phyloP scores from a whole-genome alignment of 768 basidiomycete genomes.

The Russula emetica region DNA sequence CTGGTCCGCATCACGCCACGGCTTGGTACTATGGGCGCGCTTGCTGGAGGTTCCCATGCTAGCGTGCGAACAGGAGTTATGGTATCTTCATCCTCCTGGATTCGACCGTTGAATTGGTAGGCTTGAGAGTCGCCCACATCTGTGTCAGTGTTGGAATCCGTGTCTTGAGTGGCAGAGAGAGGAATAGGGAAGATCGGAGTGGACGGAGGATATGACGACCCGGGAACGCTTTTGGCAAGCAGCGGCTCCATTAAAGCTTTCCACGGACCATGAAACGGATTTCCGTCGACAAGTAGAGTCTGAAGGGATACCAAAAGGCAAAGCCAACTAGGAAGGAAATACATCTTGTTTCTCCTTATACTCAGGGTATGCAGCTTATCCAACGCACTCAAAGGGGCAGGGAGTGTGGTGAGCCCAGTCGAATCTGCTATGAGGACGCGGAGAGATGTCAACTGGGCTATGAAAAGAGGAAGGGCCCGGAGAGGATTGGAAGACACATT shows the following conservation, averaged over 20 bases:
- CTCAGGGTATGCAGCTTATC: slow-evolving; percentile 85
- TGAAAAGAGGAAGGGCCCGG: slow-evolving; percentile 85
- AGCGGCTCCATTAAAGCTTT: slow-evolving; percentile 83
- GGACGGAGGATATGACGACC: slow-evolving; percentile 61
- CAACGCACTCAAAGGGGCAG: slow-evolving; percentile 66
- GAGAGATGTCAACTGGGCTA: slow-evolving; percentile 69
- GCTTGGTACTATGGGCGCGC: slow-evolving; percentile 40
- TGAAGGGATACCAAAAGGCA: slow-evolving; percentile 82
- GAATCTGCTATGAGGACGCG: slow-evolving; percentile 91
- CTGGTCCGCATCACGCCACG: slow-evolving; percentile 53
- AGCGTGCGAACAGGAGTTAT: slow-evolving; percentile 62
- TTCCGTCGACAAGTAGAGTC: slow-evolving; percentile 87
- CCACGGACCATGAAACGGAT: slow-evolving; percentile 95
- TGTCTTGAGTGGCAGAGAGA: slow-evolving; percentile 46
- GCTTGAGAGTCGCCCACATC: slow-evolving; percentile 51
- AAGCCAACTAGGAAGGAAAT: slow-evolving; percentile 91
- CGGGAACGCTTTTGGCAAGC: slow-evolving; percentile 56
- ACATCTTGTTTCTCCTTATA: slow-evolving; percentile 81
- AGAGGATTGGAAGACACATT: slow-evolving; percentile 91
- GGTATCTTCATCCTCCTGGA: slow-evolving; percentile 71
- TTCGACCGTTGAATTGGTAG: slow-evolving; percentile 35
- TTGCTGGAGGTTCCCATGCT: slow-evolving; percentile 48
- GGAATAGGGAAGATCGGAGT: slow-evolving; percentile 55
- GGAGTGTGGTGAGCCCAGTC: slow-evolving; percentile 75
- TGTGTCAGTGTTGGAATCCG: slow-evolving; percentile 46